A percentile compares a stretch with the other conserved stretches of the same genome.
Conservation (phyloP, 139 green algal species). For the Chlorella sorokiniana region DNA sequence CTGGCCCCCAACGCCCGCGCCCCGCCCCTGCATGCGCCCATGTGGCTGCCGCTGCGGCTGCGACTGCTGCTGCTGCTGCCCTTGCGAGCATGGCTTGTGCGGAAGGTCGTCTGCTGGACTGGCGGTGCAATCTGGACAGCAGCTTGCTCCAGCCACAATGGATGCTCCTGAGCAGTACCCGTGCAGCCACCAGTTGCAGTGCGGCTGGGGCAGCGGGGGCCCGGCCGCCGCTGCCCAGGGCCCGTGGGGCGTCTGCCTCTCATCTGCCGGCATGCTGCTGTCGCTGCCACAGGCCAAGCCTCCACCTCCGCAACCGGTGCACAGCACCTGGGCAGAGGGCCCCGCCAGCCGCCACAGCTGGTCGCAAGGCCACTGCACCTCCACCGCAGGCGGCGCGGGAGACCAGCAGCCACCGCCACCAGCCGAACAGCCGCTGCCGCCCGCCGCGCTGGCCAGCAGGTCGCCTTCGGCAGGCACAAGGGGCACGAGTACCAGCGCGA, state of each 20-base stretch:
- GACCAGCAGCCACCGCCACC: too few relatives aligned
- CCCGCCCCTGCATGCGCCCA: background rate
- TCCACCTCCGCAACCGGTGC: background rate
- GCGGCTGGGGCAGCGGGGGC: background rate
- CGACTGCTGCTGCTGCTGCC: background rate
- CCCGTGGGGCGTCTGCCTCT: background rate
- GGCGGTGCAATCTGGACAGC: background rate
- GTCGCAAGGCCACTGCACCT: slow-evolving; percentile 22
- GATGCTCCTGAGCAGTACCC: slow-evolving; percentile 3
- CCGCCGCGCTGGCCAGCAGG: background rate
- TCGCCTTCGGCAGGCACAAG: background rate
- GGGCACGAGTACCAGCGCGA: slow-evolving; percentile 11
- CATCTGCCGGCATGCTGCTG: background rate
- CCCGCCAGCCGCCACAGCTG: slow-evolving; percentile 26
- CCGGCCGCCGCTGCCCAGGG: background rate
- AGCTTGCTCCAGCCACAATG: background rate
- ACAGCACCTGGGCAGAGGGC: background rate
- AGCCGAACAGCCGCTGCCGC: too few relatives aligned
- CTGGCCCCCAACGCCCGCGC: background rate
- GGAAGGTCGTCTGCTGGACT: background rate
- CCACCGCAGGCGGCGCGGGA: background rate
- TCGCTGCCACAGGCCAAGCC: background rate
- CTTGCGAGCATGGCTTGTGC: too few relatives aligned
- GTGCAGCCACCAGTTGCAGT: background rate
- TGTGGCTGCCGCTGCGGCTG: background rate